A percentile compares a stretch with the other conserved stretches of the same genome.
These are phyloP conservation scores for Lachancea fermentati DNA, from an alignment of 805 yeast genomes.

Conservation along the genomic window DNA sequence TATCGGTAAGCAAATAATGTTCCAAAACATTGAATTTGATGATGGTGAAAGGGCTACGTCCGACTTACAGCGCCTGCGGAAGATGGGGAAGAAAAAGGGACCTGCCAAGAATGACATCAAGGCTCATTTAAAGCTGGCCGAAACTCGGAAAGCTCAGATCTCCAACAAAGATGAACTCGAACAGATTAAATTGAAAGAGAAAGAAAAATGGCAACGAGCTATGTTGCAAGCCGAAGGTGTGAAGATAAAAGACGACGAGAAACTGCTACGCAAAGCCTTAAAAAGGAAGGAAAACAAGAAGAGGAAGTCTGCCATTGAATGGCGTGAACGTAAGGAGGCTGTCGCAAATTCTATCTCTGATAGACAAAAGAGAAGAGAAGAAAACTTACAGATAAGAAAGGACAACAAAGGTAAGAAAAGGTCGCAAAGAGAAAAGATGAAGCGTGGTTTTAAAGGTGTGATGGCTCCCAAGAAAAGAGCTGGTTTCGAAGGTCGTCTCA, in stretches of 20 bases:
- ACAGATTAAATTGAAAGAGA: constrained; percentile 51
- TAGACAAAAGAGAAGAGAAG: constrained; percentile 84
- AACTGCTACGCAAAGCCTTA: constrained; percentile 75
- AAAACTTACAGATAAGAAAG: constrained; percentile 76
- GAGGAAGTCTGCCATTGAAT: constrained; percentile 80
- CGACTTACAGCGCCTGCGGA: constrained; percentile 57
- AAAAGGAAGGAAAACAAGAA: constrained; percentile 79
- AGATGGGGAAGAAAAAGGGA: constrained; percentile 50
- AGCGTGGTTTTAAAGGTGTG: constrained; percentile 55
- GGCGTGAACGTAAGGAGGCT: constrained; percentile 83
- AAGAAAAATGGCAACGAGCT: constrained; percentile 80
- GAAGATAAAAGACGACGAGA: constrained; percentile 86
- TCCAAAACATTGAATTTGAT: constrained; percentile 73
- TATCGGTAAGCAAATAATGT: constrained; percentile 48
- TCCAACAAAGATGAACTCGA: constrained; percentile 58
- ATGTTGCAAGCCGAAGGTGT: constrained; percentile 83
- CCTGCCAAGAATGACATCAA: constrained; percentile 80
- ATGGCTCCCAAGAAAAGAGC: constrained; percentile 56
- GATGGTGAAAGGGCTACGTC: constrained; percentile 79
- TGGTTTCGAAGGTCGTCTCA: constrained; percentile 79
- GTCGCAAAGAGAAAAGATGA: constrained; percentile 64
- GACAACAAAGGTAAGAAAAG: constrained; percentile 80
- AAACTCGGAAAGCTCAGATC: constrained; percentile 63
- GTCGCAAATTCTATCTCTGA: constrained; percentile 72
- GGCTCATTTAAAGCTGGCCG: constrained; percentile 73